Percentiles rank a stretch among this genome's conserved stretches.
These are phyloP conservation scores for Collybia sp. DNA, from an alignment of 768 basidiomycete species.

Conservation along the genomic window DNA sequence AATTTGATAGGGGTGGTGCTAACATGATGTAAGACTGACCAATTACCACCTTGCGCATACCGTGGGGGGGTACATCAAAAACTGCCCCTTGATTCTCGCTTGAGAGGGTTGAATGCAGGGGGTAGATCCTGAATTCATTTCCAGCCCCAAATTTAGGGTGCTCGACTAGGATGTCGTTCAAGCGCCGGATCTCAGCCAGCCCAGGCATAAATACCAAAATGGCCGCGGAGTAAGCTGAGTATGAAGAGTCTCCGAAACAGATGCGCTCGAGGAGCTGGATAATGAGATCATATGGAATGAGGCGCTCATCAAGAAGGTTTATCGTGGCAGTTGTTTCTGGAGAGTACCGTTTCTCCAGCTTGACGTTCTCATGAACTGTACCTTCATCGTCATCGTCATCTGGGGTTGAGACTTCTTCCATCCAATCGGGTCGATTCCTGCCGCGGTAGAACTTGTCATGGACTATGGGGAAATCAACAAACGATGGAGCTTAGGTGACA, in stretches of 20 bases:
- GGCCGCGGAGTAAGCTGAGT: constrained; percentile 64
- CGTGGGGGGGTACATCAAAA: constrained; percentile 80
- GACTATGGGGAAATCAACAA: constrained; percentile 28
- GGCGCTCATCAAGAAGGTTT: constrained; percentile 80
- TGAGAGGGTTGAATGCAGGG: constrained; percentile 90
- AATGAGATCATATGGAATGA: constrained; percentile 91
- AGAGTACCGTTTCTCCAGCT: constrained; percentile 80
- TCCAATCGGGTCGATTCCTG: constrained; percentile 71
- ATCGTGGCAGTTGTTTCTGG: constrained; percentile 68
- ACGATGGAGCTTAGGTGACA: constrained; percentile 1
- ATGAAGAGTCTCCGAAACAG: constrained; percentile 61
- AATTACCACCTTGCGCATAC: constrained; percentile 90
- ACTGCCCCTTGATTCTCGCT: constrained; percentile 88
- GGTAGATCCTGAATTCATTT: constrained; percentile 68
- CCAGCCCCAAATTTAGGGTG: constrained; percentile 67
- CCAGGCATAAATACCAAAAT: constrained; percentile 94
- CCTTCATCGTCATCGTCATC: constrained; percentile 68
- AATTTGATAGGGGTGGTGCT: not conserved
- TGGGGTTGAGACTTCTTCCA: constrained; percentile 56
- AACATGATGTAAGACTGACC: constrained; percentile 39
- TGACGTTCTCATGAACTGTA: constrained; percentile 34
- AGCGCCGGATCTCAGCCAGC: constrained; percentile 84
- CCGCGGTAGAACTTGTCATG: constrained; percentile 60
- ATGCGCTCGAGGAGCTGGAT: constrained; percentile 75
- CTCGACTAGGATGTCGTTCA: constrained; percentile 76